Evolutionary conservation across 2,329 filamentous ascomycete species (phyloP).

Genomic region (Talaromyces atroroseus): DNA sequence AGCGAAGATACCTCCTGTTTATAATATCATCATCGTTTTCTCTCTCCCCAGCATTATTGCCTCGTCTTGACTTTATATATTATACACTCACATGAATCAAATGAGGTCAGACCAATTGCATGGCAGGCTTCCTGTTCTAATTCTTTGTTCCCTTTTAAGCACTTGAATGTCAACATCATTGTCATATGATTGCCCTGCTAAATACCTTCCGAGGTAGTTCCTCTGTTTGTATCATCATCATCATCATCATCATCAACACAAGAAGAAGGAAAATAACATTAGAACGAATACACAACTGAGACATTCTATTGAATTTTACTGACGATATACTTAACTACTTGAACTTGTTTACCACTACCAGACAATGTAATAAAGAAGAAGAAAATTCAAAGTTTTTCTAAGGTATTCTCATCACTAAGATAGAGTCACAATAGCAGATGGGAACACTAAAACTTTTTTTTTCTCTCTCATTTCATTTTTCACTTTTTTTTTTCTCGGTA

Average conservation of each 20-base stretch:
- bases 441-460: neutral
- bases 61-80: neutral
- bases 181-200: too few species aligned
- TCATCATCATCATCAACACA: neutral
- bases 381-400: neutral
- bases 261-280: neutral
- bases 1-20: constrained; percentile 14
- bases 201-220: too few species aligned
- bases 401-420: neutral
- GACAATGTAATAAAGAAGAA: too few species aligned
- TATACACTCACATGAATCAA: neutral
- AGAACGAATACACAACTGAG: too few species aligned
- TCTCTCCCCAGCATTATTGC: neutral
- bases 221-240: neutral
- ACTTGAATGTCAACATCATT: neutral
- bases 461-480: neutral
- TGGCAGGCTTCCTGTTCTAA: neutral
- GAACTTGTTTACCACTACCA: too few species aligned
- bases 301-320: neutral
- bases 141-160: neutral
- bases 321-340: neutral
- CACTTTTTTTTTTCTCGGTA: neutral
- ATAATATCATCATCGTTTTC: constrained; percentile 6
- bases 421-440: neutral
- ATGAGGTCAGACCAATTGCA: neutral